phyloP scores from a whole-genome alignment of 1,284 basidiomycete genomes.

The Baeospora myosura region DNA sequence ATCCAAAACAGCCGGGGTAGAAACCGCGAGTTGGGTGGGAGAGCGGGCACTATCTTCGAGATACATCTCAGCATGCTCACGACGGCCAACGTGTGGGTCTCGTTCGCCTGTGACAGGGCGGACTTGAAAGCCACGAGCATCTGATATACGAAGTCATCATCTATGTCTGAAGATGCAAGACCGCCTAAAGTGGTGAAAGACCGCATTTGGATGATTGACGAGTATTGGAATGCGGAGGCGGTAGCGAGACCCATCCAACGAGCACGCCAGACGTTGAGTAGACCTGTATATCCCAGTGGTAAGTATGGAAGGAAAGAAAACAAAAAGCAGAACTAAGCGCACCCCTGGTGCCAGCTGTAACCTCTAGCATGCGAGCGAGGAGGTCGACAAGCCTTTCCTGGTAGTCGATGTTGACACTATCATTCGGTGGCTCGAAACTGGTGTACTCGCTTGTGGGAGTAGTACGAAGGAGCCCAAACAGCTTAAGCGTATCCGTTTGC shows the following conservation, averaged over 20 bases:
- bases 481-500: slow-evolving; percentile 47
- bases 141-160: slow-evolving; percentile 85
- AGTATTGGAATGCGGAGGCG: slow-evolving; percentile 88
- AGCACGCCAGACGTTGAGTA: slow-evolving; percentile 88
- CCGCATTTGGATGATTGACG: slow-evolving; percentile 82
- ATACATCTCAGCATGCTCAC: slow-evolving; percentile 85
- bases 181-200: slow-evolving; percentile 83
- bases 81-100: slow-evolving; percentile 68
- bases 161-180: slow-evolving; percentile 73
- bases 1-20: slow-evolving; percentile 78
- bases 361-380: slow-evolving; percentile 58
- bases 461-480: slow-evolving; percentile 68
- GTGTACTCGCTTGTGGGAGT: slow-evolving; percentile 60
- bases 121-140: slow-evolving; percentile 78
- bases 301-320: slow-evolving; percentile 1
- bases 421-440: slow-evolving; percentile 45
- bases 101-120: slow-evolving; percentile 54
- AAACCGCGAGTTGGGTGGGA: slow-evolving; percentile 67
- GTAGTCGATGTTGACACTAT: slow-evolving; percentile 55
- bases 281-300: slow-evolving; percentile 38
- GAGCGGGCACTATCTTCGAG: slow-evolving; percentile 66
- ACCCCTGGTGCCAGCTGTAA: slow-evolving; percentile 67
- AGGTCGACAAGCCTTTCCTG: slow-evolving; percentile 65
- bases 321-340: slow-evolving; percentile 19
- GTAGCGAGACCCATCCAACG: slow-evolving; percentile 92